phyloP scores from a whole-genome alignment of 306 rosid genomes.

The Sesbania bispinosa region DNA sequence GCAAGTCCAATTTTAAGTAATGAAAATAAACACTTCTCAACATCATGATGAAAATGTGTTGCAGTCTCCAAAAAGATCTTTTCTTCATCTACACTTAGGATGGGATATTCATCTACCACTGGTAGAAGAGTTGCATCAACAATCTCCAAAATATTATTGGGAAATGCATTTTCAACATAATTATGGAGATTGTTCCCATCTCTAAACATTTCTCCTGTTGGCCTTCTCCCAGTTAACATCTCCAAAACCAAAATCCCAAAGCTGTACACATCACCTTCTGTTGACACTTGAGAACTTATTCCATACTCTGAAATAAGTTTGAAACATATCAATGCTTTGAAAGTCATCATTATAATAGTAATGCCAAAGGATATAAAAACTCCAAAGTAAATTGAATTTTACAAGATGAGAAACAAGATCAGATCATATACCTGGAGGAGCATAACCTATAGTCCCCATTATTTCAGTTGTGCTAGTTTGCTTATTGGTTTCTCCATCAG shows the following conservation, averaged over 20 bases:
- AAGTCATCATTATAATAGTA: background rate
- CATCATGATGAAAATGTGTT: background rate
- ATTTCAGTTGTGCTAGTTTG: too few species aligned
- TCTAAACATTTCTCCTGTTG: conserved; percentile 6
- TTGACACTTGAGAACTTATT: background rate
- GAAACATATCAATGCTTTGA: background rate
- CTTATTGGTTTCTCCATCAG: background rate
- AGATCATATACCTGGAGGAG: too few species aligned
- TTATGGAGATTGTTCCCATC: background rate
- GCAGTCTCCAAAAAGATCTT: too few species aligned
- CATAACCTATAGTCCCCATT: too few species aligned
- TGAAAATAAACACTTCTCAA: too few species aligned
- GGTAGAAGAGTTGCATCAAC: background rate
- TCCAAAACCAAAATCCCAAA: too few species aligned
- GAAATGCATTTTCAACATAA: background rate
- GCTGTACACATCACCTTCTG: too few species aligned
- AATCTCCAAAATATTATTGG: background rate
- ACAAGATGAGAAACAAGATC: too few species aligned
- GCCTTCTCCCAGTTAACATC: too few species aligned
- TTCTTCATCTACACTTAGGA: background rate
- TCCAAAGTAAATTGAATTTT: too few species aligned
- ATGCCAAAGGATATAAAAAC: background rate
- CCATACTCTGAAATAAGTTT: conserved; percentile 10
- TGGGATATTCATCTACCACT: background rate
- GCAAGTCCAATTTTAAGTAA: too few species aligned